These are phyloP conservation scores for Lichina pygmaea DNA, from an alignment of 495 filamentous ascomycete genomes.

Conservation along the genomic window DNA sequence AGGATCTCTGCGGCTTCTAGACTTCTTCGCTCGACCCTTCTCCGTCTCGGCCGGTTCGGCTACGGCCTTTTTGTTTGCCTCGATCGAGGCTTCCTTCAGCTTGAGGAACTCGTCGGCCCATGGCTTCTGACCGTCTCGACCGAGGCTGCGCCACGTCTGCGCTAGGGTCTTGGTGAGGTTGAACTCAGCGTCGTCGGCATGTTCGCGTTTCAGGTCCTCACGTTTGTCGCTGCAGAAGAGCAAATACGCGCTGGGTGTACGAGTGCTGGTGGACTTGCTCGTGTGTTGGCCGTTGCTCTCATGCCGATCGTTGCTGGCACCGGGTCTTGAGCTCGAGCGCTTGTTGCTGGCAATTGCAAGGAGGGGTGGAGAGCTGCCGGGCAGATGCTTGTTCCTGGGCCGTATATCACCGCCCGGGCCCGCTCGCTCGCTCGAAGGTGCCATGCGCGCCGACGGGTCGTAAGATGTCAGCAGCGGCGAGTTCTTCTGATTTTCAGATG, in stretches of 20 bases:
- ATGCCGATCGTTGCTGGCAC: not conserved
- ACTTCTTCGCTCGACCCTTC: too few relatives aligned
- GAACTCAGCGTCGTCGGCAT: slow-evolving; percentile 10
- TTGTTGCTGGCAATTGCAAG: not conserved
- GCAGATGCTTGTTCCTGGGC: too few relatives aligned
- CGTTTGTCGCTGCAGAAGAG: slow-evolving; percentile 12
- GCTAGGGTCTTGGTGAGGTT: slow-evolving; percentile 13
- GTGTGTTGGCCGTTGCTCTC: not conserved
- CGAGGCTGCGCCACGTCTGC: slow-evolving; percentile 12
- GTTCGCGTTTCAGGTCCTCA: slow-evolving; percentile 10
- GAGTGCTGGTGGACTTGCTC: not conserved
- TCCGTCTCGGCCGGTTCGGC: too few relatives aligned
- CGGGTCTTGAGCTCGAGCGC: too few relatives aligned
- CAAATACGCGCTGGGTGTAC: not conserved
- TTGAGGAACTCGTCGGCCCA: slow-evolving; percentile 12
- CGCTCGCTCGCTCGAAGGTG: not conserved
- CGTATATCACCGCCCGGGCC: too few relatives aligned
- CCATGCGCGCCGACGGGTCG: slow-evolving; percentile 1
- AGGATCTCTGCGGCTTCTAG: too few relatives aligned
- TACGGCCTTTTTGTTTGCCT: too few relatives aligned
- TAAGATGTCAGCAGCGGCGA: slow-evolving; percentile 5
- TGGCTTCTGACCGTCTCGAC: slow-evolving; percentile 10
- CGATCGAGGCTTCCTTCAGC: slow-evolving; percentile 3
- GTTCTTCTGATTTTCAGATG: slow-evolving; percentile 4
- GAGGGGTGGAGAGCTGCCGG: not conserved